A percentile compares a stretch with the other conserved stretches of the same genome.
These are phyloP conservation scores for Microbotryomycetes sp. DNA, from an alignment of 1,284 basidiomycete species.

Conservation along the genomic window DNA sequence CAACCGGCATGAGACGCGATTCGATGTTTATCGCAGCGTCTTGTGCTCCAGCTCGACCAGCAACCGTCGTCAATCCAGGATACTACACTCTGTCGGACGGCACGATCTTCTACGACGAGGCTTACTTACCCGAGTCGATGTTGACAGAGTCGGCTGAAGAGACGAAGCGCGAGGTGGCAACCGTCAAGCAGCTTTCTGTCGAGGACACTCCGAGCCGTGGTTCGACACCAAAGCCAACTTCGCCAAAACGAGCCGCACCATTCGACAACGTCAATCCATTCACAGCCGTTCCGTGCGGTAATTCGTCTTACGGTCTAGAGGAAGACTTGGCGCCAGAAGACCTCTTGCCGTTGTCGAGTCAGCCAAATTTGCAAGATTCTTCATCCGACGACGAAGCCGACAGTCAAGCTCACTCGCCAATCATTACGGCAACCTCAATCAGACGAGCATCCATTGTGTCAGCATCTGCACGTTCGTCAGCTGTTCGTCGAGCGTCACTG, in stretches of 20 bases:
- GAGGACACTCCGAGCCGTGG: too few species aligned
- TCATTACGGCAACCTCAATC: neutral
- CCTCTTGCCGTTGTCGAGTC: neutral
- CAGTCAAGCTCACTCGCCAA: neutral
- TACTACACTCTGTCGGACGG: neutral
- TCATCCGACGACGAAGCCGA: neutral
- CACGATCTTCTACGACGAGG: neutral
- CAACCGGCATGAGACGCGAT: neutral
- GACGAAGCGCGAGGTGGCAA: too few species aligned
- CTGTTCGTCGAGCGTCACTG: neutral
- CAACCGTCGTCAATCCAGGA: neutral
- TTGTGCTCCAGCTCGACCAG: neutral
- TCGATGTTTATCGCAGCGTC: neutral
- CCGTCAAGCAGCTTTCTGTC: too few species aligned
- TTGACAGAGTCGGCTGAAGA: neutral
- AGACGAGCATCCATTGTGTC: neutral
- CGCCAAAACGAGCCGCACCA: neutral
- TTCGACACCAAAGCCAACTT: neutral
- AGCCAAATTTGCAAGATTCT: neutral
- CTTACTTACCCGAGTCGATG: neutral
- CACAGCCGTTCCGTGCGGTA: neutral
- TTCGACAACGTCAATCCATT: neutral
- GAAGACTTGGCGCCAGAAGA: neutral
- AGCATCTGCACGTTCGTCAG: neutral
- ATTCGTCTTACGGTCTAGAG: neutral